Evolutionary conservation across 2,329 filamentous ascomycete genomes (phyloP), one percentile per base, ranked within the genome.

Genomic region (Colletotrichum aenigma): DNA sequence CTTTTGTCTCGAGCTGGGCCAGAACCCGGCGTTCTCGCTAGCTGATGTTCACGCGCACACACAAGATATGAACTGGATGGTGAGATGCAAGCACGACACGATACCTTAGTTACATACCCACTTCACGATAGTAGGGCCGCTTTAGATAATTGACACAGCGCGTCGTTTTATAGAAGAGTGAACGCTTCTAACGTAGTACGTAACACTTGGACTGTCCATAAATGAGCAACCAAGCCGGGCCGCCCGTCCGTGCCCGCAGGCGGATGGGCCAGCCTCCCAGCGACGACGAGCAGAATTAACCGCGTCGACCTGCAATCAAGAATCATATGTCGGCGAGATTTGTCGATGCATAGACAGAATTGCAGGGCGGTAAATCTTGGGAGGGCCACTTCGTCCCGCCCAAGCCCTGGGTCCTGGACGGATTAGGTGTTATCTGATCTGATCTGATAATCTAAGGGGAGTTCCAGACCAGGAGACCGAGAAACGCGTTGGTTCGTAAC

Each of bases 401-500:
- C 36, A n/a, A 36, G 21, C 34, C 24, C n/a, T 52, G 67, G 60
- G 61, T 48, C 58, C 58, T 30, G 43, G 67, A 74, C 66, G 67
- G 28, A 38, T 69, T 68, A 26, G 34, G 62, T 71, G 60, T 73
- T 73, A 75, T 76, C 74, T 68, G 74, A 74, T 76, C 70, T 43
- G 74, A 75, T 75, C 68, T 58, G 68, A 69, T 76, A 76, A 62
- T 34, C 26, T 48, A 34, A 66, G 16, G 68, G 56, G 30, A 15
- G 18, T 21, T 62, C 26, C 16, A 52, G 56, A 32, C 56, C 8
- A 43, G 21, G 18, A 32, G 21, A 60, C 36, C 34, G 15, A 34
- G 32, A 32, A 36, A 66, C 56, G 64, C 58, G 70, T 69, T 26
- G 58, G 52, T 66, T 74, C 74, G 70, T 76, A 76, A 73, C 64